These are phyloP conservation scores for Pyrus hybrid DNA, from an alignment of 331 rosid genomes.

Conservation along the genomic window DNA sequence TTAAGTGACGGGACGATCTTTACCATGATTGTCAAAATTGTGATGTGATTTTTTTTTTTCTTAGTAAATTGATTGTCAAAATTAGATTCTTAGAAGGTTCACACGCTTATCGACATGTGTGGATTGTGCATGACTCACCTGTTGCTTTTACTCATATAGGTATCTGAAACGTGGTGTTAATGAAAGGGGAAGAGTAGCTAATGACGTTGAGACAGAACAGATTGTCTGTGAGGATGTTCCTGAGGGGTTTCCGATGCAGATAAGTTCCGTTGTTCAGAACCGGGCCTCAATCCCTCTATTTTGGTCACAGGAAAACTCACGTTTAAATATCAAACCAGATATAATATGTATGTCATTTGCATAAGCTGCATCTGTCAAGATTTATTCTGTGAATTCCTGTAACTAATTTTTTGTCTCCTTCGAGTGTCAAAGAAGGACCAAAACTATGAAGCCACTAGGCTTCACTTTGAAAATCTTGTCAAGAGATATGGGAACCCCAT, in stretches of 20 bases:
- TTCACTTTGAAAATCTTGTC: constrained; percentile 46
- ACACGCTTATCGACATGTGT: not conserved
- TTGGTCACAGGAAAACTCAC: constrained; percentile 52
- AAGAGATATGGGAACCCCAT: constrained; percentile 45
- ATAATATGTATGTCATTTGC: constrained; percentile 32
- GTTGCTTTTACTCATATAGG: constrained; percentile 22
- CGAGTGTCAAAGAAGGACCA: constrained; percentile 42
- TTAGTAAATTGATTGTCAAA: not conserved
- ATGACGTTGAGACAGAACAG: constrained; percentile 51
- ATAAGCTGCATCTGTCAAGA: not conserved
- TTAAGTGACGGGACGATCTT: not conserved
- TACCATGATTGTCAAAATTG: not conserved
- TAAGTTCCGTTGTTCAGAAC: constrained; percentile 44
- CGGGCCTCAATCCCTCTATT: constrained; percentile 53
- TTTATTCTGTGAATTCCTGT: not conserved
- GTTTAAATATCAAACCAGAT: constrained; percentile 44
- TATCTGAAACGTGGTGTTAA: constrained; percentile 54
- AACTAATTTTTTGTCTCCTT: not conserved
- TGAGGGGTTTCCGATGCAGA: constrained; percentile 29
- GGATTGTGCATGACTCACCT: not conserved
- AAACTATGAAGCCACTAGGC: constrained; percentile 44
- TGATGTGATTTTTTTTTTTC: not conserved
- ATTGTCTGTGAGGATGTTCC: constrained; percentile 42
- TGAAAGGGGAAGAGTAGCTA: constrained; percentile 45
- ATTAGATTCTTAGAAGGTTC: not conserved